A percentile compares a stretch with the other conserved stretches of the same genome.
Conservation (phyloP, 306 rosid genomes). For the Cucurbita pepo region DNA sequence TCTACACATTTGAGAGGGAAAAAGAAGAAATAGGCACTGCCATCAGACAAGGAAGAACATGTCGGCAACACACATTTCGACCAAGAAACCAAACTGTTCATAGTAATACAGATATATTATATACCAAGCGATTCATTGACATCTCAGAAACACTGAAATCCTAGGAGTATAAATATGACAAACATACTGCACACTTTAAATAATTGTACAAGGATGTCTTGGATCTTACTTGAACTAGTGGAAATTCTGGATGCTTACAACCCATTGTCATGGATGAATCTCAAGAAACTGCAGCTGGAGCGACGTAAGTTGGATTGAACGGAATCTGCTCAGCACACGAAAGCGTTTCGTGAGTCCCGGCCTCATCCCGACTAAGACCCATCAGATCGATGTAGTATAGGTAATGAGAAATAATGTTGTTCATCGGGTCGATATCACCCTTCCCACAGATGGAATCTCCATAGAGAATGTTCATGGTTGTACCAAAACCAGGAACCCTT, state of each 20-base stretch:
- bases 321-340: slow-evolving; percentile 60
- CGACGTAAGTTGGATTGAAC: slow-evolving; percentile 43
- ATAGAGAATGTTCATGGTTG: slow-evolving; percentile 85
- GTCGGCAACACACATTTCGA: not conserved
- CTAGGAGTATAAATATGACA: slow-evolving; percentile 6
- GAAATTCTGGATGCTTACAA: not conserved
- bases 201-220: slow-evolving; percentile 5
- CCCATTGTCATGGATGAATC: not conserved
- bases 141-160: not conserved
- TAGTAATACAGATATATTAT: not conserved
- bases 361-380: slow-evolving; percentile 57
- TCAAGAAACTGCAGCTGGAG: slow-evolving; percentile 32
- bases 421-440: slow-evolving; percentile 73
- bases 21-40: not conserved
- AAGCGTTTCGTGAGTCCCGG: slow-evolving; percentile 50
- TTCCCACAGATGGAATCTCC: slow-evolving; percentile 64
- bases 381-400: slow-evolving; percentile 62
- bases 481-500: slow-evolving; percentile 72
- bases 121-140: not conserved
- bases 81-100: not conserved
- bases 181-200: slow-evolving; percentile 5
- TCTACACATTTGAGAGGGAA: too few relatives aligned
- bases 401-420: slow-evolving; percentile 64
- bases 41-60: not conserved
- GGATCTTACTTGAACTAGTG: slow-evolving; percentile 1